Evolutionary conservation across 345 rosid genomes (phyloP).

Genomic region (Bruguiera sexangula): DNA sequence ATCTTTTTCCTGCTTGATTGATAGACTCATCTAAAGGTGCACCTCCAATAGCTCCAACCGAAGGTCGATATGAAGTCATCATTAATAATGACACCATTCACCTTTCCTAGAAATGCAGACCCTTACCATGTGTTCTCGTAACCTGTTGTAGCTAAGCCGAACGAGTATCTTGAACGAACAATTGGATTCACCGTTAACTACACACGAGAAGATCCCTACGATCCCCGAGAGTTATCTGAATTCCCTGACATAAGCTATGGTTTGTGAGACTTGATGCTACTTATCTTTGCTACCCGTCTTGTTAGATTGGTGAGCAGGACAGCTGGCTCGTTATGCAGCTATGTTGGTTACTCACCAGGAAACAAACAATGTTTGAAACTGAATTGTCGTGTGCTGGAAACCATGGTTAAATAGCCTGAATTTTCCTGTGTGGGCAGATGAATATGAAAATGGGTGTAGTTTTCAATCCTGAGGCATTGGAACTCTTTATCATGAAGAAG

Average conservation of each 20-base stretch:
- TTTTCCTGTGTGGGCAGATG: slow-evolving; percentile 49
- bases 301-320: slow-evolving; percentile 89
- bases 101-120: background rate
- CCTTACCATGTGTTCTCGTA: background rate
- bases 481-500: slow-evolving; percentile 70
- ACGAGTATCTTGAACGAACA: slow-evolving; percentile 51
- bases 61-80: slow-evolving; percentile 62
- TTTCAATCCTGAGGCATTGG: slow-evolving; percentile 84
- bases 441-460: slow-evolving; percentile 81
- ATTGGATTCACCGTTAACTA: slow-evolving; percentile 76
- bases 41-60: slow-evolving; percentile 77
- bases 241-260: slow-evolving; percentile 85
- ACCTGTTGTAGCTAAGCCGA: slow-evolving; percentile 44
- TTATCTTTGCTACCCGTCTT: slow-evolving; percentile 81
- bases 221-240: slow-evolving; percentile 77
- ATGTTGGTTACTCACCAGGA: slow-evolving; percentile 90
- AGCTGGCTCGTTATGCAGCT: slow-evolving; percentile 83
- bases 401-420: background rate
- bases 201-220: slow-evolving; percentile 55
- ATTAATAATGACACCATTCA: slow-evolving; percentile 50
- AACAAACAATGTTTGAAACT: background rate
- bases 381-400: background rate
- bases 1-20: background rate
- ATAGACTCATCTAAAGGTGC: slow-evolving; percentile 49
- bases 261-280: slow-evolving; percentile 79